These are phyloP conservation scores for Claviceps capensis DNA, from an alignment of 2,329 filamentous ascomycete species.

Conservation along the genomic window DNA sequence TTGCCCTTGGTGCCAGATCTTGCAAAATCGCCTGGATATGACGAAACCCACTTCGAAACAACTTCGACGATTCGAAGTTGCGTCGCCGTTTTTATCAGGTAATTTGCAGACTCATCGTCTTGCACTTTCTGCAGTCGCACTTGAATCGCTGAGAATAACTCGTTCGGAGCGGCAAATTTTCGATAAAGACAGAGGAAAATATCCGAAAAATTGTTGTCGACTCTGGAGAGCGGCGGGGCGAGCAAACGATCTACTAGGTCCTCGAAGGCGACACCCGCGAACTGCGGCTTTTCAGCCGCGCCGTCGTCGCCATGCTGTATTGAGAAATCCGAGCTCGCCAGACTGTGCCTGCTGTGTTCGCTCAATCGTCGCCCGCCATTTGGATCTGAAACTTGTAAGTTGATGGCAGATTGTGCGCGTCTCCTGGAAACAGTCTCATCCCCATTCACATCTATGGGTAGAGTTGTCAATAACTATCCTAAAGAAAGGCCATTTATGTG, in stretches of 20 bases:
- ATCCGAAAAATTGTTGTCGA: conserved; percentile 77
- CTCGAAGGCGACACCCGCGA: conserved; percentile 44
- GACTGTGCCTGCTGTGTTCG: conserved; percentile 52
- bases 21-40: conserved; percentile 89
- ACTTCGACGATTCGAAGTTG: conserved; percentile 77
- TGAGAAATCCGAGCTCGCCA: conserved; percentile 59
- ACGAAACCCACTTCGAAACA: conserved; percentile 75
- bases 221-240: conserved; percentile 65
- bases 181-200: conserved; percentile 89
- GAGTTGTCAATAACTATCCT: conserved; percentile 1
- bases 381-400: conserved; percentile 42
- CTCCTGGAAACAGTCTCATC: conserved; percentile 33
- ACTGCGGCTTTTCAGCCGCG: conserved; percentile 35
- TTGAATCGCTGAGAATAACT: conserved; percentile 66
- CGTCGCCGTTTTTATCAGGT: conserved; percentile 63
- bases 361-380: conserved; percentile 39
- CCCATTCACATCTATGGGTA: conserved; percentile 22
- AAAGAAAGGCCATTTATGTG: not conserved
- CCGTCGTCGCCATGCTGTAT: conserved; percentile 52
- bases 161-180: conserved; percentile 74
- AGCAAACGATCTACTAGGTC: conserved; percentile 81
- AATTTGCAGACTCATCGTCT: conserved; percentile 50
- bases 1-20: conserved; percentile 57
- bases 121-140: conserved; percentile 59
- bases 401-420: conserved; percentile 47